A percentile compares a stretch with the other conserved stretches of the same genome.
phyloP scores from a whole-genome alignment of 805 yeast genomes.

The Starmerella asiatica region DNA sequence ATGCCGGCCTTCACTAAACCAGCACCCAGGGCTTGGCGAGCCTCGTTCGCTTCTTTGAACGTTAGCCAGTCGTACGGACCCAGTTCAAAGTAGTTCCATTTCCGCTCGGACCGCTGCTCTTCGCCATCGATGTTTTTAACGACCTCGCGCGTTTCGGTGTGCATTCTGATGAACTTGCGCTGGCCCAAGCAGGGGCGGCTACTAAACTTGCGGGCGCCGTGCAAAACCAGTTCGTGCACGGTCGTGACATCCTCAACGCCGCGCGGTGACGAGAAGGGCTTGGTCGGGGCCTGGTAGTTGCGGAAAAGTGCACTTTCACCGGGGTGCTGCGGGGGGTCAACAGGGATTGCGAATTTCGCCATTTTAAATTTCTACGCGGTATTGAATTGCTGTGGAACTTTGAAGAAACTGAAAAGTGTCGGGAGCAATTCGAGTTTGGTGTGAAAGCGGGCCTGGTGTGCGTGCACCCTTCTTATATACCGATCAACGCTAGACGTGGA shows the following conservation, averaged over 20 bases:
- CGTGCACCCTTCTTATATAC: too few species aligned
- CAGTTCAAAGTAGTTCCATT: conserved; percentile 76
- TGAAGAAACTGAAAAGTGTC: too few species aligned
- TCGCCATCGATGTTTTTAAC: conserved; percentile 70
- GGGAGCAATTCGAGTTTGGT: too few species aligned
- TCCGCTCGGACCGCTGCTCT: conserved; percentile 57
- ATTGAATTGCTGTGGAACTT: too few species aligned
- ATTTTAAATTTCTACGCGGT: too few species aligned
- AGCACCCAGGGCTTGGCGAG: conserved; percentile 46
- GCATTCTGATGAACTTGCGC: conserved; percentile 63
- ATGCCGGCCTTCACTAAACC: conserved; percentile 70
- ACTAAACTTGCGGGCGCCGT: conserved; percentile 46
- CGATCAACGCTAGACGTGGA: too few species aligned
- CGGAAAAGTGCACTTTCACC: conserved; percentile 30
- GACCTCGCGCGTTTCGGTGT: conserved; percentile 60
- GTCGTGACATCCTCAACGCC: conserved; percentile 45
- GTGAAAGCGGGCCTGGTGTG: too few species aligned
- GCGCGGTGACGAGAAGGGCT: conserved; percentile 44
- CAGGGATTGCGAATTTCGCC: conserved; percentile 22
- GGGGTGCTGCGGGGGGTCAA: conserved; percentile 24
- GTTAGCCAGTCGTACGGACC: conserved; percentile 56
- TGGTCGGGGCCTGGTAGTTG: conserved; percentile 24
- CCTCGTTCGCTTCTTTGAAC: conserved; percentile 41
- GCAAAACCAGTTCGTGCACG: conserved; percentile 53
- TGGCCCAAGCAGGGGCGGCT: conserved; percentile 51